These are phyloP conservation scores for Candida tammaniensis DNA, from an alignment of 805 yeast genomes.

Conservation along the genomic window DNA sequence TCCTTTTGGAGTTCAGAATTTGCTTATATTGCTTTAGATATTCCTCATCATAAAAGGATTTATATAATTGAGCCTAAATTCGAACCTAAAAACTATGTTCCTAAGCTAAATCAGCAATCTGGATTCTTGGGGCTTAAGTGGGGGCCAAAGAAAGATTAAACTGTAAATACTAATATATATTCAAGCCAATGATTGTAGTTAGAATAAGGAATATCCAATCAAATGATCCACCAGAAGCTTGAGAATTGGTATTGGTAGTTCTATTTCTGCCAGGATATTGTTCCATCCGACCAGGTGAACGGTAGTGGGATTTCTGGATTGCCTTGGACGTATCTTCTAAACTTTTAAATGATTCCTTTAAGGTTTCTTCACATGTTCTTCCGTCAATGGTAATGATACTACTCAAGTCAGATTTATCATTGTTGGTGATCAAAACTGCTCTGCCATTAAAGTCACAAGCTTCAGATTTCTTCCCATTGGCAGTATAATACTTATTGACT, in stretches of 20 bases:
- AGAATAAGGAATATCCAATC: too few relatives aligned
- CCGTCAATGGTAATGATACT: slow-evolving; percentile 22
- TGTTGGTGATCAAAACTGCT: slow-evolving; percentile 17
- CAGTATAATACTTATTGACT: slow-evolving; percentile 33
- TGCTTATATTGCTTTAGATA: slow-evolving; percentile 71
- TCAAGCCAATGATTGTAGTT: too few relatives aligned
- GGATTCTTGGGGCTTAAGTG: slow-evolving; percentile 83
- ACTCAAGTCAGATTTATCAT: slow-evolving; percentile 15
- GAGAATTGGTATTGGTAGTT: too few relatives aligned
- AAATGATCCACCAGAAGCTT: too few relatives aligned
- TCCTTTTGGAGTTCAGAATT: slow-evolving; percentile 66
- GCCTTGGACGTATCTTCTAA: too few relatives aligned
- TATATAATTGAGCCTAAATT: slow-evolving; percentile 65
- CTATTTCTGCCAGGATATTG: too few relatives aligned
- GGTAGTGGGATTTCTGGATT: too few relatives aligned
- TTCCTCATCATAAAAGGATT: slow-evolving; percentile 65
- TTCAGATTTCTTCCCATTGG: slow-evolving; percentile 16
- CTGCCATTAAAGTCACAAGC: slow-evolving; percentile 24
- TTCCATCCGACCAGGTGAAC: too few relatives aligned
- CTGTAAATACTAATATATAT: slow-evolving; percentile 6
- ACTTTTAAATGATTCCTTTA: too few relatives aligned
- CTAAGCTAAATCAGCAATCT: slow-evolving; percentile 30
- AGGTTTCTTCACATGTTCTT: slow-evolving; percentile 19
- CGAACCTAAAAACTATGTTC: slow-evolving; percentile 43
- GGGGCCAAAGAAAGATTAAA: slow-evolving; percentile 67